Conservation (phyloP, 2,329 filamentous ascomycete species). For the Colletotrichum noveboracense region DNA sequence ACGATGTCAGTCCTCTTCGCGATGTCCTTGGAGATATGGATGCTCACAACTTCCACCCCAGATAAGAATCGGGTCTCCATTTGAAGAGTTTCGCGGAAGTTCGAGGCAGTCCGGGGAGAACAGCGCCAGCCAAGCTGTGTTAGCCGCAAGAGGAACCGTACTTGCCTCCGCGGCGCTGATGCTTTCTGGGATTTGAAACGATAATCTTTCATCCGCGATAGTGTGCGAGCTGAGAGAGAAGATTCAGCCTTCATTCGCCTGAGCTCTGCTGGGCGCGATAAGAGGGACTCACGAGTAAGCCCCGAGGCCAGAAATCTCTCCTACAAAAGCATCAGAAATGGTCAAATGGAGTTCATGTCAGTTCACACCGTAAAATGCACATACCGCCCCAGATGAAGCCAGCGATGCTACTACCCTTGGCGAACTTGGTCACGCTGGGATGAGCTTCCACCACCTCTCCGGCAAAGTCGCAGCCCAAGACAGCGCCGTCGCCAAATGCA, state of each 20-base stretch:
- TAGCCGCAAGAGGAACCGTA: not conserved
- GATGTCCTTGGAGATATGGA: not conserved
- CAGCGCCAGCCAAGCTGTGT: not conserved
- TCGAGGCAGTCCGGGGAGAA: not conserved
- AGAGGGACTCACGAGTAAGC: not conserved
- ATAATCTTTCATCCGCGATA: not conserved
- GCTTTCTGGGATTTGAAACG: not conserved
- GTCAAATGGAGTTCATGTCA: not conserved
- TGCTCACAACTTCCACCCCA: not conserved
- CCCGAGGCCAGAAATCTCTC: not conserved
- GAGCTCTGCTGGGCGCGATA: not conserved
- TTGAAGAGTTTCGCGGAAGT: not conserved
- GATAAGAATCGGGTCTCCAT: not conserved
- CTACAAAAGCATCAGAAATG: not conserved
- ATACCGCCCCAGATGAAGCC: not conserved
- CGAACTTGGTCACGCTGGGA: not conserved
- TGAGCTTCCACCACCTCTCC: not conserved
- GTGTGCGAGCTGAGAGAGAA: not conserved
- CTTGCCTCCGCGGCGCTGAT: not conserved
- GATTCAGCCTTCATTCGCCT: not conserved
- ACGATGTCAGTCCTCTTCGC: not conserved
- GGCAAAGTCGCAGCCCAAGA: not conserved
- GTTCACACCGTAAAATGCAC: not conserved
- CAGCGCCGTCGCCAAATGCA: not conserved
- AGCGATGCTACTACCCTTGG: not conserved